A percentile compares a stretch with the other conserved stretches of the same genome.
Evolutionary conservation across 2,329 filamentous ascomycete species (phyloP).

Genomic region (Parastagonospora nodorum): DNA sequence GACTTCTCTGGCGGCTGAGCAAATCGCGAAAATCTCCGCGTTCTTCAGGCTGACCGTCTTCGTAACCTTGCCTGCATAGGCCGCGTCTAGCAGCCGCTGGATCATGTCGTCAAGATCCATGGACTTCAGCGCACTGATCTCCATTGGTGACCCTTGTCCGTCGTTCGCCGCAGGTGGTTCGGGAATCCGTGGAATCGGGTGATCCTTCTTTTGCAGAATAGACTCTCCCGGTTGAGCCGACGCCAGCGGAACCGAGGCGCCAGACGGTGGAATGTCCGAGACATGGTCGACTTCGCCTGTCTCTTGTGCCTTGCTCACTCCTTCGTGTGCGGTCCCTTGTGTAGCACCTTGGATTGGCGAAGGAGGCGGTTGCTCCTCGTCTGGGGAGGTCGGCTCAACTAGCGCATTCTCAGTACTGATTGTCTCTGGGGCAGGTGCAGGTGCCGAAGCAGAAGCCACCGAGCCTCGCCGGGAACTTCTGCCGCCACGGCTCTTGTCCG

Average conservation of each 20-base stretch:
- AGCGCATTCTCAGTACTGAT: constrained; percentile 36
- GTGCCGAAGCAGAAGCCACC: constrained; percentile 37
- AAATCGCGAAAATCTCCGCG: constrained; percentile 94
- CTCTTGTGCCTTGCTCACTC: constrained; percentile 79
- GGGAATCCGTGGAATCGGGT: constrained; percentile 67
- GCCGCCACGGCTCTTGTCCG: constrained; percentile 62
- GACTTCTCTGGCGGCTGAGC: constrained; percentile 83
- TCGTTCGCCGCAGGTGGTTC: constrained; percentile 57
- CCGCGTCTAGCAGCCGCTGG: constrained; percentile 88
- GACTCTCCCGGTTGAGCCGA: constrained; percentile 80
- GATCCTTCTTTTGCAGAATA: constrained; percentile 83
- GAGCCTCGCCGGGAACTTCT: constrained; percentile 44
- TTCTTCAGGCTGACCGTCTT: constrained; percentile 98
- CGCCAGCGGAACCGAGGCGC: constrained; percentile 58
- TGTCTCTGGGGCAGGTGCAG: constrained; percentile 53
- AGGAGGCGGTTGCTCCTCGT: constrained; percentile 65
- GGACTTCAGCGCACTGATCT: constrained; percentile 88
- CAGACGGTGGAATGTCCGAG: constrained; percentile 84
- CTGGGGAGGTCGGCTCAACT: constrained; percentile 39
- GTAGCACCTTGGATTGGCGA: constrained; percentile 83
- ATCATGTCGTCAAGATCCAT: constrained; percentile 98
- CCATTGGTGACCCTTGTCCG: constrained; percentile 64
- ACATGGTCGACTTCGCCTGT: constrained; percentile 93
- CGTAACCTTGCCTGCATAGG: constrained; percentile 94
- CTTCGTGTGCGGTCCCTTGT: constrained; percentile 73